Percentiles rank a stretch among this genome's conserved stretches.
These are phyloP conservation scores for Apiospora sp. DNA, from an alignment of 2,329 filamentous ascomycete species.

Conservation along the genomic window DNA sequence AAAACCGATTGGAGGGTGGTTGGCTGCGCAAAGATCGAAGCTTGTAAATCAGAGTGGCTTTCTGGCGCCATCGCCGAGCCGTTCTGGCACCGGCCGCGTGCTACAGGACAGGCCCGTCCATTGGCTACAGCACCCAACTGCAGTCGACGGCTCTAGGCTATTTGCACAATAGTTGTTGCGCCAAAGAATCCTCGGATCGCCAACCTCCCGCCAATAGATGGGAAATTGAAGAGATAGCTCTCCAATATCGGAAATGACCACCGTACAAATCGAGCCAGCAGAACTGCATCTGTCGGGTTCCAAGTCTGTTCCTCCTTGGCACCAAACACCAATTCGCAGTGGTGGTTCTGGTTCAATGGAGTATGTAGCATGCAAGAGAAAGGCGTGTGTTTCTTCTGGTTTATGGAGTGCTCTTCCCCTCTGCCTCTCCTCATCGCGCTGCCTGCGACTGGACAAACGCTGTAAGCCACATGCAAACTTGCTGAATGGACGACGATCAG, in stretches of 20 bases:
- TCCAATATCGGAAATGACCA: conserved; percentile 18
- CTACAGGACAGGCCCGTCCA: background rate
- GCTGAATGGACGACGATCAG: background rate
- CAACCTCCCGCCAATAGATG: conserved; percentile 8
- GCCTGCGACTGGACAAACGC: background rate
- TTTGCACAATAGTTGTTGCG: conserved; percentile 19
- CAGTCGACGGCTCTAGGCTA: background rate
- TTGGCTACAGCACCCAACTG: conserved; percentile 18
- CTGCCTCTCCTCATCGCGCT: background rate
- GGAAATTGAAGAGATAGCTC: conserved; percentile 19
- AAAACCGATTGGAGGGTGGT: conserved; percentile 1
- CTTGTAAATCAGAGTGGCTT: background rate
- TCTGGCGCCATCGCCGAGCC: conserved; percentile 19
- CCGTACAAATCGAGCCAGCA: conserved; percentile 3
- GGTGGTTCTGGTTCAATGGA: background rate
- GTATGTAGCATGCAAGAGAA: background rate
- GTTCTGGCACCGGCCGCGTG: conserved; percentile 13
- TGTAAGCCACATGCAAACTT: background rate
- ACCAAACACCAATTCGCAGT: background rate
- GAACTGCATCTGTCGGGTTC: background rate
- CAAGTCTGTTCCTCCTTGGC: conserved; percentile 1
- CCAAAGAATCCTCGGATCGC: conserved; percentile 10
- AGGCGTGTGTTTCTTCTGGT: no score
- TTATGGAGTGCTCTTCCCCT: background rate
- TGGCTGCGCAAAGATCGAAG: conserved; percentile 11